phyloP scores from a whole-genome alignment of 1,139 yeast species.

The Nakaseomyces bracarensis region DNA sequence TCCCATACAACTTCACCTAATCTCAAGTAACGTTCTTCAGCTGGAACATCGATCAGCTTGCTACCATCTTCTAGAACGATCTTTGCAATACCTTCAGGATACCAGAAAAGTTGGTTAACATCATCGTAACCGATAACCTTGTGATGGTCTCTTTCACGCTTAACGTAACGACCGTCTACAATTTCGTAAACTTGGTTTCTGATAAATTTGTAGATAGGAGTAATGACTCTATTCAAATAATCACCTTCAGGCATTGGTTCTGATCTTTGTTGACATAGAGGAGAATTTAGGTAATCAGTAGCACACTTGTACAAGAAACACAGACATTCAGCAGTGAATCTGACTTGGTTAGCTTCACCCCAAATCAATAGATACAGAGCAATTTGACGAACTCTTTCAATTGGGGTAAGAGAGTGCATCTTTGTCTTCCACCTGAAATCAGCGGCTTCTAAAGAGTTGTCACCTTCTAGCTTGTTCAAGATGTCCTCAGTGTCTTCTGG shows the following conservation, averaged over 20 bases:
- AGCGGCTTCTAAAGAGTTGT: constrained; percentile 70
- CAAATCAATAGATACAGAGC: constrained; percentile 85
- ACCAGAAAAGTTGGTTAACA: constrained; percentile 97
- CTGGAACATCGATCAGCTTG: constrained; percentile 81
- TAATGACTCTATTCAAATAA: constrained; percentile 80
- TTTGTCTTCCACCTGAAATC: constrained; percentile 76
- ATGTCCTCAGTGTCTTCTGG: constrained; percentile 41
- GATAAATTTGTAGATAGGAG: constrained; percentile 83
- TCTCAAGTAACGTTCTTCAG: constrained; percentile 79
- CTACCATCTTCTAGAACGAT: constrained; percentile 86
- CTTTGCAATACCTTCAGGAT: constrained; percentile 96
- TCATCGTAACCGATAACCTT: constrained; percentile 95
- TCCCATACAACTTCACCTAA: constrained; percentile 92
- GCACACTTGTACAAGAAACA: constrained; percentile 94
- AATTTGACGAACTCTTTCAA: constrained; percentile 82
- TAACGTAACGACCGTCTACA: constrained; percentile 88
- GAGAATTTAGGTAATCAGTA: constrained; percentile 75
- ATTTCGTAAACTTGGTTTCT: constrained; percentile 95
- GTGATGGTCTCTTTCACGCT: constrained; percentile 96
- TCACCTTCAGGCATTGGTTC: constrained; percentile 97
- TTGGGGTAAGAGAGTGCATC: constrained; percentile 61
- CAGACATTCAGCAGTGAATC: constrained; percentile 87
- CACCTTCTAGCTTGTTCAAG: constrained; percentile 74
- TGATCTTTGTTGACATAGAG: constrained; percentile 79
- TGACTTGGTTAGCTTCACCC: constrained; percentile 98